Base-by-base conservation (phyloP, 345 rosid species). In the Eutrema yunnanense region DNA sequence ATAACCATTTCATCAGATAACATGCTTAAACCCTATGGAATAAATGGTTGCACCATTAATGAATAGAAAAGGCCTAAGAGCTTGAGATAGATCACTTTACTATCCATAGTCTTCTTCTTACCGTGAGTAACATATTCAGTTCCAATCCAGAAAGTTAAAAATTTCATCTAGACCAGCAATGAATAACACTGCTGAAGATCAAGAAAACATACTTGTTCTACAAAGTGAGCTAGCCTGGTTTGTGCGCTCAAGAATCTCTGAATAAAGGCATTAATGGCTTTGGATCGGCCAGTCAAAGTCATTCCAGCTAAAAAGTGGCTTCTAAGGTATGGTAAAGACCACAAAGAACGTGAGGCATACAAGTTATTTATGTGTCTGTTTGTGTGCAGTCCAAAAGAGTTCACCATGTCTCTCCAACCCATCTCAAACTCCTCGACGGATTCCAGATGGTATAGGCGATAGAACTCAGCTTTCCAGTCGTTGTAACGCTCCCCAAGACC, bases 401-500 rank as follows among this genome's bases (percentile, higher is more conserved):
- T 79, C 60, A 88, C 92, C 98, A 90, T 90, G 73, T 85, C 92
- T 83, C 90, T 86, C 98, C 98, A 93, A 67, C 94, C 96, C 65
- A 87, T 30, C 79, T 90, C 97, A 38, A 93, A 93, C 60, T 89
- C 97, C 69, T 94, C 97, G 54, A 84, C 69, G 9, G 87, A 87
- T 72, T 89, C 98, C 65, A 88, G 71, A 78, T 89, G 89, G 74
- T 94, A 94, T 29, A 94, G 91, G 11, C 95, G 84, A 81, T 83
- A 81, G 68, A 91, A 94, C 79, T 89, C 98, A 49, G 91, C 79
- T 79, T 94, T 94, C 98, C 98, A 94, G 81, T 88, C 95, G 13
- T 86, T 94, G 78, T 94, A 94, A 12, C 86, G 90, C 65, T 94
- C 98, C 26, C 97, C 97, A 38, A 94, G 82, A 76, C 87, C 87